A percentile compares a stretch with the other conserved stretches of the same genome.
Evolutionary conservation across 345 rosid species (phyloP).

Genomic region (Noccaea caerulescens): DNA sequence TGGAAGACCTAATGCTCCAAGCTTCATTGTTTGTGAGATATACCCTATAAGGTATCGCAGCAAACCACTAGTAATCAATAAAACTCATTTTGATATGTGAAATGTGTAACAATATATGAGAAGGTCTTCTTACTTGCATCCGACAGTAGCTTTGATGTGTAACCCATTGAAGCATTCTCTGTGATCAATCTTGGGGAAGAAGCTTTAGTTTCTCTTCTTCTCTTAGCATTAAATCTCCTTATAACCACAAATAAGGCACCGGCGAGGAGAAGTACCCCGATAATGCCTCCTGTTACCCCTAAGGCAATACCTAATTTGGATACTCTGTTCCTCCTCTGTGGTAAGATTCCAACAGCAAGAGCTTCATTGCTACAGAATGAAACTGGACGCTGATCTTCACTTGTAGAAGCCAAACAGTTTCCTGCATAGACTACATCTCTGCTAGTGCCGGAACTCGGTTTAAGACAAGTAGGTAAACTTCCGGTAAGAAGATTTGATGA

Average conservation of each 20-base stretch:
- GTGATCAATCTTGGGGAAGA: conserved; percentile 60
- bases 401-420: conserved; percentile 64
- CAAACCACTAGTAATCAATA: conserved; percentile 25
- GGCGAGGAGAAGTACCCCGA: conserved; percentile 59
- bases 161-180: conserved; percentile 73
- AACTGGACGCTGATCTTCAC: conserved; percentile 64
- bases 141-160: conserved; percentile 76
- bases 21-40: conserved; percentile 85
- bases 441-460: conserved; percentile 48
- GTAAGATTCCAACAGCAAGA: conserved; percentile 84
- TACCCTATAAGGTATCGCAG: conserved; percentile 59
- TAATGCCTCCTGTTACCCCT: conserved; percentile 60
- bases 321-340: conserved; percentile 49
- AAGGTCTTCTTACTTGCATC: conserved; percentile 76
- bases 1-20: conserved; percentile 86
- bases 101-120: not conserved
- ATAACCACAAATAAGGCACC: conserved; percentile 56
- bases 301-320: conserved; percentile 53
- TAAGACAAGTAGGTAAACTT: conserved; percentile 66
- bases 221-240: conserved; percentile 48
- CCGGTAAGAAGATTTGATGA: conserved; percentile 90
- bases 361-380: conserved; percentile 83
- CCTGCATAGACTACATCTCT: conserved; percentile 54
- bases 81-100: conserved; percentile 8
- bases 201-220: conserved; percentile 44